These are phyloP conservation scores for Fusarium sp. DNA, from an alignment of 2,329 filamentous ascomycete genomes.

Conservation along the genomic window DNA sequence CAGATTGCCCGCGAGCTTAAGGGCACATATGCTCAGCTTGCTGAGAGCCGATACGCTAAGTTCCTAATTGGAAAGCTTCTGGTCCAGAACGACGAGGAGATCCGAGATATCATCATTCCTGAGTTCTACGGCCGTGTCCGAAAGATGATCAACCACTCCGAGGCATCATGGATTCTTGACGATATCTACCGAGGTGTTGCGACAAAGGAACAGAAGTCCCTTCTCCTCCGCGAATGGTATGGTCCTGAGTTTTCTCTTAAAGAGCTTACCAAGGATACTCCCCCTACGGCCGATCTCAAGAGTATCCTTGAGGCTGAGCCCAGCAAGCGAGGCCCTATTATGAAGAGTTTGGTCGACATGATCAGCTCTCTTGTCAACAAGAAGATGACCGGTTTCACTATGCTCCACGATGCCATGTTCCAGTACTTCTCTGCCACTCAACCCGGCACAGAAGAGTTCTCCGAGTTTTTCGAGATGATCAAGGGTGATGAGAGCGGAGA, in stretches of 20 bases:
- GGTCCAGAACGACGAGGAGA: conserved; percentile 90
- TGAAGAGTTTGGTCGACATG: conserved; percentile 87
- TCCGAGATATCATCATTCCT: conserved; percentile 88
- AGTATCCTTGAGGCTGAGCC: conserved; percentile 82
- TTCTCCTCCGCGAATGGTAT: conserved; percentile 94
- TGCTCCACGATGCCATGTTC: conserved; percentile 98
- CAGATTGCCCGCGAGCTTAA: conserved; percentile 89
- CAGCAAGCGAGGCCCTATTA: conserved; percentile 88
- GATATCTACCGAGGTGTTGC: conserved; percentile 94
- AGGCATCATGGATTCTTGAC: conserved; percentile 97
- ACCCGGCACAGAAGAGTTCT: conserved; percentile 83
- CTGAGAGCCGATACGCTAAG: conserved; percentile 97
- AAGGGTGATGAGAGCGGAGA: conserved; percentile 94
- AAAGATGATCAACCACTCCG: conserved; percentile 94
- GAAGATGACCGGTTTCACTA: conserved; percentile 96
- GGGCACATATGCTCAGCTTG: conserved; percentile 86
- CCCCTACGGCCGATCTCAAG: conserved; percentile 77
- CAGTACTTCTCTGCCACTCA: conserved; percentile 92
- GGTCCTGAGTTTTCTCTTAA: conserved; percentile 92
- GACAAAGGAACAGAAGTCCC: conserved; percentile 87
- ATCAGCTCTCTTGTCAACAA: conserved; percentile 96
- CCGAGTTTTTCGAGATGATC: conserved; percentile 89
- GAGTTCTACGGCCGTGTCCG: conserved; percentile 97
- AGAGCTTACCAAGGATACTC: conserved; percentile 69
- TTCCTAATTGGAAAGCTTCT: conserved; percentile 97